These are phyloP conservation scores for Suillus plorans DNA, from an alignment of 768 basidiomycete species.

Conservation along the genomic window DNA sequence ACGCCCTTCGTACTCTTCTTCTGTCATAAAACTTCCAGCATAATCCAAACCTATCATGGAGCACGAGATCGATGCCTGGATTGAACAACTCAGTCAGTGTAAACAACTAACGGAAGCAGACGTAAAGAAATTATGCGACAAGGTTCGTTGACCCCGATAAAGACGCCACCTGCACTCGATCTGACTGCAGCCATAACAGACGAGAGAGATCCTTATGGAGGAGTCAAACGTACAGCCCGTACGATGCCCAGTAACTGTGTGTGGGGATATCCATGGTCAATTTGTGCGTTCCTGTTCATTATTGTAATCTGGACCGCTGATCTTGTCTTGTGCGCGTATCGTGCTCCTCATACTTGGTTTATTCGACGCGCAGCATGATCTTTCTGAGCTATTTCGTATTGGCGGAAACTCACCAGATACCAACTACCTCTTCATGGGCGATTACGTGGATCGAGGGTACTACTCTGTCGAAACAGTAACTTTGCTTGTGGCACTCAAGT, in stretches of 20 bases:
- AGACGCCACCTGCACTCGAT: constrained; percentile 11
- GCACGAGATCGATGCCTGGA: constrained; percentile 93
- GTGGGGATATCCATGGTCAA: constrained; percentile 99
- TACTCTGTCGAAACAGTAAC: constrained; percentile 99
- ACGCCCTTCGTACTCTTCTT: constrained; percentile 6
- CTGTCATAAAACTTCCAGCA: constrained; percentile 2
- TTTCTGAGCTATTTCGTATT: constrained; percentile 97
- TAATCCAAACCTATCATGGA: constrained; percentile 36
- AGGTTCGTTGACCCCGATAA: constrained; percentile 56
- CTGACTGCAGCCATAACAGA: constrained; percentile 48
- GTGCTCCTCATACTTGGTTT: neutral
- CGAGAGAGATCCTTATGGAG: constrained; percentile 97
- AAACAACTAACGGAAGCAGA: constrained; percentile 95
- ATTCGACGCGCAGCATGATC: constrained; percentile 77
- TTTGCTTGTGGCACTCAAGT: constrained; percentile 92
- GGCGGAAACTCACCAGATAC: constrained; percentile 99
- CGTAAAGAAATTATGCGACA: constrained; percentile 98
- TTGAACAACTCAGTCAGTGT: constrained; percentile 94
- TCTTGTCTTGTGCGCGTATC: constrained; percentile 16
- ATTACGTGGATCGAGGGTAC: constrained; percentile 99
- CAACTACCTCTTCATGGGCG: constrained; percentile 99
- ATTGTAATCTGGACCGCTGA: constrained; percentile 24
- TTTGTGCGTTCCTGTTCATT: constrained; percentile 73
- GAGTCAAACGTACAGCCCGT: constrained; percentile 99
- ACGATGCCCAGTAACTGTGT: constrained; percentile 97